Evolutionary conservation across 2,329 filamentous ascomycete genomes (phyloP).

Genomic region (Drechslera avenae): DNA sequence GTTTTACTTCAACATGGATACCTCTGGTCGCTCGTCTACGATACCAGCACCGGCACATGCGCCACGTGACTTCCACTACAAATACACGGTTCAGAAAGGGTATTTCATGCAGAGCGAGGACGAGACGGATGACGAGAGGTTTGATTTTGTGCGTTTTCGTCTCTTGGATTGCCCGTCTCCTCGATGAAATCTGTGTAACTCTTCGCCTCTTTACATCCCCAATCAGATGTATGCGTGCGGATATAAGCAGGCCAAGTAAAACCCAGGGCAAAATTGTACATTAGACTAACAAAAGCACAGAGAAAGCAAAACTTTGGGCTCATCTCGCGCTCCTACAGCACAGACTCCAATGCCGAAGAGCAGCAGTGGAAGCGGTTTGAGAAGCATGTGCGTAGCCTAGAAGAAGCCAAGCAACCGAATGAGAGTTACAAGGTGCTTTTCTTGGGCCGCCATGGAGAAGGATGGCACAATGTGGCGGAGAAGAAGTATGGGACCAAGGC

Average conservation of each 20-base stretch:
- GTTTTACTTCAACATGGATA: conserved; percentile 16
- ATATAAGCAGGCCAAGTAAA: too few relatives aligned
- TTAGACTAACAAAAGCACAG: neutral
- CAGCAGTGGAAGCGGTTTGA: conserved; percentile 66
- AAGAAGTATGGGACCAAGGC: conserved; percentile 69
- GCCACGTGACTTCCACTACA: conserved; percentile 51
- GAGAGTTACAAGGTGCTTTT: conserved; percentile 69
- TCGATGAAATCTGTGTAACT: too few relatives aligned
- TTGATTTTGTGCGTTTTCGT: conserved; percentile 63
- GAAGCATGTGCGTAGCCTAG: conserved; percentile 60
- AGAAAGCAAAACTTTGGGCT: conserved; percentile 65
- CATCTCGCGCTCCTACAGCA: conserved; percentile 64
- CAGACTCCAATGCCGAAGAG: conserved; percentile 43
- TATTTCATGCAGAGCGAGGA: conserved; percentile 68
- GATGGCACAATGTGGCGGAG: conserved; percentile 69
- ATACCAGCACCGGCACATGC: conserved; percentile 4
- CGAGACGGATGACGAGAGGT: conserved; percentile 59
- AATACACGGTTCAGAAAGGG: conserved; percentile 64
- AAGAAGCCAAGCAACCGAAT: conserved; percentile 49
- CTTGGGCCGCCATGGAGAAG: conserved; percentile 72
- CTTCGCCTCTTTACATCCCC: too few relatives aligned
- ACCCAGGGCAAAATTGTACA: too few relatives aligned
- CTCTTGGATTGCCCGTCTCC: neutral
- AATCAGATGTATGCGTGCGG: too few relatives aligned
- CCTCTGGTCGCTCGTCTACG: neutral